Conservation (phyloP, 257 asterid genomes). For the Lavandula angustifolia region DNA sequence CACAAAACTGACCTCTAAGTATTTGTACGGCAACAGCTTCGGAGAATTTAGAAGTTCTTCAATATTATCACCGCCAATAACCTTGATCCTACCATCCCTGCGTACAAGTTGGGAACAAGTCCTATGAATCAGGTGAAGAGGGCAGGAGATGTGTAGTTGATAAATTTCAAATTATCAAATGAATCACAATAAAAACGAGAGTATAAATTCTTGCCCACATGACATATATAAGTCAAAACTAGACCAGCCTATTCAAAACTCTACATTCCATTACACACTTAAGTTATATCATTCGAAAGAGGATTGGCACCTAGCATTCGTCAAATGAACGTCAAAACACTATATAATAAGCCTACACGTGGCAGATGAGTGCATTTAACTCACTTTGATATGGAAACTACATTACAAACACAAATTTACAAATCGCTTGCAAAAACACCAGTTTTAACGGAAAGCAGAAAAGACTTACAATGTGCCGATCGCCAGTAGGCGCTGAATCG, state of each 20-base stretch:
- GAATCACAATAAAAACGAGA: not conserved
- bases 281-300: not conserved
- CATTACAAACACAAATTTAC: not conserved
- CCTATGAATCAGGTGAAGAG: slow-evolving; percentile 23
- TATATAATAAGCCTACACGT: not conserved
- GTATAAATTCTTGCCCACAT: not conserved
- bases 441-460: slow-evolving; percentile 12
- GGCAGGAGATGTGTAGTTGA: slow-evolving; percentile 1
- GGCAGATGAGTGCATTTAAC: slow-evolving; percentile 8
- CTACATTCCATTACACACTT: slow-evolving; percentile 2
- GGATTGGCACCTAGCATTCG: not conserved
- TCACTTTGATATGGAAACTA: slow-evolving; percentile 18
- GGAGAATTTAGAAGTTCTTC: slow-evolving; percentile 83
- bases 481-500: slow-evolving; percentile 80
- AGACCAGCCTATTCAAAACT: not conserved
- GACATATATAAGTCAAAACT: not conserved
- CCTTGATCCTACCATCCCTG: slow-evolving; percentile 96
- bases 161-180: not conserved
- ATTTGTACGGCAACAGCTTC: slow-evolving; percentile 70
- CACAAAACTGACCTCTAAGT: slow-evolving; percentile 63
- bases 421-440: slow-evolving; percentile 6
- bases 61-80: slow-evolving; percentile 86
- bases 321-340: not conserved
- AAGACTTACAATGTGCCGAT: slow-evolving; percentile 72
- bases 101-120: slow-evolving; percentile 22